Base-by-base conservation (phyloP, 2,329 filamentous ascomycete genomes). In the Cladosporium sp. region DNA sequence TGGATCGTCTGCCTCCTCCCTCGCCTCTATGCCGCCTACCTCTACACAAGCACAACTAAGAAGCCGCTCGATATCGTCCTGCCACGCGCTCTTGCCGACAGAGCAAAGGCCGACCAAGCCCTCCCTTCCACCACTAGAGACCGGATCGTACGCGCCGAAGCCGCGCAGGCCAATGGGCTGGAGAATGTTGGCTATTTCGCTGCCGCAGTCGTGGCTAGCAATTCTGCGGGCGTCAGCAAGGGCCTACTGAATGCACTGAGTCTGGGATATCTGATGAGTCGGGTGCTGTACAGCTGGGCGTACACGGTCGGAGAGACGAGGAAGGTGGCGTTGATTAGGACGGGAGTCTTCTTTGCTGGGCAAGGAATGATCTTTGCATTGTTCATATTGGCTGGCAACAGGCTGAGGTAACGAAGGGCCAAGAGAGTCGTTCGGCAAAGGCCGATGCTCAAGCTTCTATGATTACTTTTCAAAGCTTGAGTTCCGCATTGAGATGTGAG, bases 101-200 rank as follows among this genome's bases (percentile, higher is more conserved):
- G 31, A 11, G 58, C 69, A 32, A 56, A 59, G 13, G 56, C 59
- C 33, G 62, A 68, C 49, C 61, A 64, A 46, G 62, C 61, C 9
- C 56, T 72, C 41, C 63, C 69, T 51, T 44, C 56, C 56, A 59
- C 60, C 52, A 69, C 63, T 48, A 70, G 68, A 55, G 61, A 56
- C 32, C 58, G 50, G 2, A 66, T 73, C 50, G 42, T 62, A 34
- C 66, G 70, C 19, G 66, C 66, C 31, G 70, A 73, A 59, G 64
- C 61, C 5, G 71, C 71, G 2, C 62, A 66, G 52, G 52, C 55
- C 8, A 74, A 73, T 49, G 66, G 67, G 13, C 65, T 70, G 38
- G 71, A 74, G 57, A 73, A 70, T 45, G 48, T 74, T 4, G 67
- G 66, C 13, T 60, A 72, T 18, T 73, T 70, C 51, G 68, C 70